These are phyloP conservation scores for Cryptococcus depauperatus DNA, from an alignment of 1,284 basidiomycete genomes.

Conservation along the genomic window DNA sequence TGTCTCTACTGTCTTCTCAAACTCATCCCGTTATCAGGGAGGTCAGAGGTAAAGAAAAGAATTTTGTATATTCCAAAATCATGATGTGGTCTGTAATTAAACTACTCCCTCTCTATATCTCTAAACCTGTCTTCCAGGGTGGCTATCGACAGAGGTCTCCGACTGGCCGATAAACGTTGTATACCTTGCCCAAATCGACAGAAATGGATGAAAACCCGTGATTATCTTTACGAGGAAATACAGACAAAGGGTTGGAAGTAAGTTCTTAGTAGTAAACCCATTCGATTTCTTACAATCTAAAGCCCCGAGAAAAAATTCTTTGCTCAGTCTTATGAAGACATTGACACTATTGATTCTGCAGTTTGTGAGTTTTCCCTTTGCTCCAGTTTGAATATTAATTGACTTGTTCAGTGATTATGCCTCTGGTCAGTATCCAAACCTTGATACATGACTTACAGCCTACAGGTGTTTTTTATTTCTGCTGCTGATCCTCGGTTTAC, in stretches of 20 bases:
- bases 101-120: background rate
- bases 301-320: slow-evolving; percentile 37
- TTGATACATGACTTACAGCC: too few species aligned
- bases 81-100: slow-evolving; percentile 74
- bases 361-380: slow-evolving; percentile 26
- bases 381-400: background rate
- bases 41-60: slow-evolving; percentile 67
- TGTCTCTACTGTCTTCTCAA: background rate
- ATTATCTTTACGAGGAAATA: slow-evolving; percentile 65
- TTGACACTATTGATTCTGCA: slow-evolving; percentile 46
- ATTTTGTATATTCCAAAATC: slow-evolving; percentile 85
- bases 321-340: slow-evolving; percentile 47
- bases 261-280: too few species aligned
- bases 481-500: slow-evolving; percentile 78
- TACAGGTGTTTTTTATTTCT: slow-evolving; percentile 72
- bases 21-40: slow-evolving; percentile 52
- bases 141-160: slow-evolving; percentile 79
- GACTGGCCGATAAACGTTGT: slow-evolving; percentile 78
- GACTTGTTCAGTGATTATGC: slow-evolving; percentile 28
- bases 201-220: slow-evolving; percentile 67
- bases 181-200: slow-evolving; percentile 46
- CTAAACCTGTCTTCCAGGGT: too few species aligned
- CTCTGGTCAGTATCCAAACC: too few species aligned
- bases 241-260: slow-evolving; percentile 58
- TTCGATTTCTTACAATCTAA: too few species aligned